Evolutionary conservation across 176 grass and related monocot species (phyloP).

Genomic region (Pontederia crassipes): DNA sequence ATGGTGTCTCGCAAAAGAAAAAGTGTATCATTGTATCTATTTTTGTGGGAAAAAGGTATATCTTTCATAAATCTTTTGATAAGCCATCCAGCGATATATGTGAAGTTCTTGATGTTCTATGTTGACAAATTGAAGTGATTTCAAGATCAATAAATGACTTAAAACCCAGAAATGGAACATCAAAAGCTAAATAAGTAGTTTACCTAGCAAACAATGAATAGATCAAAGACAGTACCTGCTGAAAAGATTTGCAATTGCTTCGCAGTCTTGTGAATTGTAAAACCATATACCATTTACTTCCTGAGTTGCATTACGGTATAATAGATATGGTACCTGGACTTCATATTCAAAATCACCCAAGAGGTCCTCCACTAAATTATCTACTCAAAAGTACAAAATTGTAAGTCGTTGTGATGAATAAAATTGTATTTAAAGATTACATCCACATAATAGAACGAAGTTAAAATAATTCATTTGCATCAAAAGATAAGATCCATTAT

Average conservation of each 20-base stretch:
- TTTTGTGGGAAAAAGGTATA: too few species aligned
- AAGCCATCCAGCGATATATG: too few species aligned
- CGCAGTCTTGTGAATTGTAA: slow-evolving; percentile 17
- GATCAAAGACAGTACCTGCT: slow-evolving; percentile 3
- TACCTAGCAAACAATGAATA: not conserved
- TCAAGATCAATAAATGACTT: not conserved
- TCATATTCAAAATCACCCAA: slow-evolving; percentile 94
- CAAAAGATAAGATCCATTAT: too few species aligned
- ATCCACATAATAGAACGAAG: too few species aligned
- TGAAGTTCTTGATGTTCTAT: too few species aligned
- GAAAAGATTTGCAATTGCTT: slow-evolving; percentile 20
- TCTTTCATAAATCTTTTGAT: too few species aligned
- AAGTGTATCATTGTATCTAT: too few species aligned
- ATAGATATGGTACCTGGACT: slow-evolving; percentile 37
- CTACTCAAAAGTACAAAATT: slow-evolving; percentile 27
- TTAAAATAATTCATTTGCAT: too few species aligned
- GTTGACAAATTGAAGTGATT: too few species aligned
- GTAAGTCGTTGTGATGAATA: not conserved
- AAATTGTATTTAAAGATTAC: too few species aligned
- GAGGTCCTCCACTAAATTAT: slow-evolving; percentile 94
- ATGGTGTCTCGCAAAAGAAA: too few species aligned
- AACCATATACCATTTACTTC: slow-evolving; percentile 24
- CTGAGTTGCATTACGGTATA: slow-evolving; percentile 14
- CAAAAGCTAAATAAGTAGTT: not conserved
- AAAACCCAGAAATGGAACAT: not conserved